Conservation (phyloP, 1,284 basidiomycete genomes). For the Ustilago hordei region DNA sequence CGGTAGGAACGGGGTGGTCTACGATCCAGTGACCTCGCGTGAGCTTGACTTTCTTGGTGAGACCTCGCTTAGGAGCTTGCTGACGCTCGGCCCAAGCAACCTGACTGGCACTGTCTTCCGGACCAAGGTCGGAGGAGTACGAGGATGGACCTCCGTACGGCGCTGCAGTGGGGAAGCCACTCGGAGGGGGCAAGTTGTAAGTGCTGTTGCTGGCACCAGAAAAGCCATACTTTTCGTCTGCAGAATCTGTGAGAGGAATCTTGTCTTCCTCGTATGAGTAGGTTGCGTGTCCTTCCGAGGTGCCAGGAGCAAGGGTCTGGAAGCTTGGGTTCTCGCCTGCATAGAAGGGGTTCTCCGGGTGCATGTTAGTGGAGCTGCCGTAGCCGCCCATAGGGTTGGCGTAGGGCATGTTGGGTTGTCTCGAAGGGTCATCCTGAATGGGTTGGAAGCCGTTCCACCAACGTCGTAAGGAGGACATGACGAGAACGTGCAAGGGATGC, state of each 20-base stretch:
- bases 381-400: conserved; percentile 12
- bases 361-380: conserved; percentile 25
- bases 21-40: conserved; percentile 74
- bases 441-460: conserved; percentile 32
- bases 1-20: conserved; percentile 80
- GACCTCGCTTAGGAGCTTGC: conserved; percentile 69
- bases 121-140: conserved; percentile 44
- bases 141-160: conserved; percentile 43
- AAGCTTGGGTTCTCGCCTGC: conserved; percentile 44
- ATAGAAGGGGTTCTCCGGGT: conserved; percentile 49
- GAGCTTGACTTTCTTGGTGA: conserved; percentile 84
- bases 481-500: background rate
- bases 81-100: conserved; percentile 69
- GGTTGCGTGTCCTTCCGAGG: conserved; percentile 37
- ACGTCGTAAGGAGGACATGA: conserved; percentile 30
- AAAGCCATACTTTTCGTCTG: conserved; percentile 51
- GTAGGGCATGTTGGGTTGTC: conserved; percentile 26
- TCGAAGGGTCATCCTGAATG: conserved; percentile 42
- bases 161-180: conserved; percentile 30
- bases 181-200: conserved; percentile 31
- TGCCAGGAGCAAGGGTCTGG: conserved; percentile 29
- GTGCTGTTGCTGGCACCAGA: conserved; percentile 14
- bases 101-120: conserved; percentile 54
- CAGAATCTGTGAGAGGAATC: conserved; percentile 49
- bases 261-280: conserved; percentile 56